Percentiles rank a stretch among this genome's conserved stretches.
Evolutionary conservation across 192 early-diverging fungal species (phyloP).

Genomic region (Pilaira anomala): DNA sequence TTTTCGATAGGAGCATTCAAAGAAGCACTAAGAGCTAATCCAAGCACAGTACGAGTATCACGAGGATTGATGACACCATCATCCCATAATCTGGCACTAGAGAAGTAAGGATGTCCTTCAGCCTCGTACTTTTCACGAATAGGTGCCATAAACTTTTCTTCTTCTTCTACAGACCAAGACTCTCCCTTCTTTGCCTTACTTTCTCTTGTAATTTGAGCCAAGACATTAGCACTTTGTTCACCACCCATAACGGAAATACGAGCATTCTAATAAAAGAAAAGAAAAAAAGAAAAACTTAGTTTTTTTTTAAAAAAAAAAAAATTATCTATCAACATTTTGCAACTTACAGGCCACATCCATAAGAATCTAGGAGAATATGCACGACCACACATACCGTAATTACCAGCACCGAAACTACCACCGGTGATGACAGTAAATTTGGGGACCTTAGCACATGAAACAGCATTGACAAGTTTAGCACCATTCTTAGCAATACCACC

Average conservation of each 20-base stretch:
- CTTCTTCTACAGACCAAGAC: constrained; percentile 75
- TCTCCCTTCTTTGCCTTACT: constrained; percentile 71
- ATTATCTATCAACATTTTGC: background rate
- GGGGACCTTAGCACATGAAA: constrained; percentile 88
- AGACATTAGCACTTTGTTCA: constrained; percentile 90
- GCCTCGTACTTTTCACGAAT: constrained; percentile 82
- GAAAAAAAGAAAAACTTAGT: background rate
- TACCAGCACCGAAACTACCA: constrained; percentile 81
- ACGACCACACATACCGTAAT: constrained; percentile 98
- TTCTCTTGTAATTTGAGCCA: constrained; percentile 84
- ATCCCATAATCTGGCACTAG: constrained; percentile 87
- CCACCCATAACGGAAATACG: constrained; percentile 98
- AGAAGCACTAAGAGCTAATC: constrained; percentile 76
- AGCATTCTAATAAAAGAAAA: constrained; percentile 47
- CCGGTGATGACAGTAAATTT: constrained; percentile 87
- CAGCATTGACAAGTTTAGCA: constrained; percentile 93
- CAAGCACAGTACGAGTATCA: constrained; percentile 85
- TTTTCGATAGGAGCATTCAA: constrained; percentile 68
- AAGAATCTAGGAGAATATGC: constrained; percentile 92
- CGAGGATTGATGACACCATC: constrained; percentile 91
- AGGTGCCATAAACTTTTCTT: constrained; percentile 79
- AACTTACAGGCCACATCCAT: constrained; percentile 90
- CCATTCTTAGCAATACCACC: constrained; percentile 98
- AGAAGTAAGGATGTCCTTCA: constrained; percentile 96
- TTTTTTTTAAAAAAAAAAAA: background rate